These are phyloP conservation scores for Lentinus brumalis DNA, from an alignment of 768 basidiomycete genomes.

Conservation along the genomic window DNA sequence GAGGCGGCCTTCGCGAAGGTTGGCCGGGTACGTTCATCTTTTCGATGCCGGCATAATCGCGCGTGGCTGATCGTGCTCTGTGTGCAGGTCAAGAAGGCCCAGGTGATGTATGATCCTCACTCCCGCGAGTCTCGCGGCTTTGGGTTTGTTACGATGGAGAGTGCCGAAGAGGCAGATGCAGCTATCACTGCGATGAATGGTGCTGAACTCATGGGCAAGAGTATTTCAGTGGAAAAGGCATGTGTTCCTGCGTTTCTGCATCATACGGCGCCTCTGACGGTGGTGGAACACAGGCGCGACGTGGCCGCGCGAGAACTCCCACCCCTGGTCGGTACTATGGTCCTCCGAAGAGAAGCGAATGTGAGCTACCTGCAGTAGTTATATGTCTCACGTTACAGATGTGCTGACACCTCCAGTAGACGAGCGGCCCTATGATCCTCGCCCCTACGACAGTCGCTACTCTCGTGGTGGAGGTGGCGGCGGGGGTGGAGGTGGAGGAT, in stretches of 20 bases:
- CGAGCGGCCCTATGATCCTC: slow-evolving; percentile 88
- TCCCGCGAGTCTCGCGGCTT: slow-evolving; percentile 75
- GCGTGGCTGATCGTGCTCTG: neutral
- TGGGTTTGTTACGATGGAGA: slow-evolving; percentile 90
- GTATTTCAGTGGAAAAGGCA: slow-evolving; percentile 88
- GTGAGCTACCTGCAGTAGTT: slow-evolving; percentile 38
- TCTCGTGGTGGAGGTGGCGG: slow-evolving; percentile 39
- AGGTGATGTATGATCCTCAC: slow-evolving; percentile 70
- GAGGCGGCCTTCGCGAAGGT: slow-evolving; percentile 87
- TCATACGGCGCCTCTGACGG: neutral
- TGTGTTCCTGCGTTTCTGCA: neutral
- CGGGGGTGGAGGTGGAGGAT: slow-evolving; percentile 27
- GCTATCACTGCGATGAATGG: slow-evolving; percentile 83
- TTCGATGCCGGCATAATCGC: neutral
- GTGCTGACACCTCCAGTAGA: slow-evolving; percentile 40
- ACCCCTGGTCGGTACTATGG: slow-evolving; percentile 96
- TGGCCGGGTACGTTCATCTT: slow-evolving; percentile 66
- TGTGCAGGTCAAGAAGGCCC: slow-evolving; percentile 59
- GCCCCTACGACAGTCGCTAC: slow-evolving; percentile 90
- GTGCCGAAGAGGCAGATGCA: slow-evolving; percentile 86
- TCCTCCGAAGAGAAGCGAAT: slow-evolving; percentile 78
- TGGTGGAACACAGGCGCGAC: slow-evolving; percentile 63
- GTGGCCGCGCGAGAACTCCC: slow-evolving; percentile 86
- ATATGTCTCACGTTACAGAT: no score
- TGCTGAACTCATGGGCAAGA: slow-evolving; percentile 86